Evolutionary conservation across 768 basidiomycete genomes (phyloP), one percentile per base, ranked within the genome.

Genomic region (Clavulina sp.): DNA sequence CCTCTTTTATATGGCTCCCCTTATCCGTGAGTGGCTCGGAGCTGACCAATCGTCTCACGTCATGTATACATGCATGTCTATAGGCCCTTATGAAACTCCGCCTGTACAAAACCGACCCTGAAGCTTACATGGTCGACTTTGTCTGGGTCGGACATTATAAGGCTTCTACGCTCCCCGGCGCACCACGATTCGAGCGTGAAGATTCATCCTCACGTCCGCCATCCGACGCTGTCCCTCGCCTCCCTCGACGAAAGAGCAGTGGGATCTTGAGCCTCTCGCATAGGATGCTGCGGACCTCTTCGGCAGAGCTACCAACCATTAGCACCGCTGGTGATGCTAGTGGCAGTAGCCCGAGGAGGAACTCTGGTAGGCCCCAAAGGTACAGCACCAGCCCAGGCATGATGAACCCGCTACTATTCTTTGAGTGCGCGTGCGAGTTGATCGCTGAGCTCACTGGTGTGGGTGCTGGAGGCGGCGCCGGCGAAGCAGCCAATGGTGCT

Each of bases 71-170:
- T 38, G 34, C 34, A 9, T 9, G 9, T 9, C 9, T 46, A 28
- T 4, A 30, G 34, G 4, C 33, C 51, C 47, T 0, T 60, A 92
- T 96, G 91, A 93, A 97, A 64, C 74, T 99, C 1, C 89, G 95
- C 59, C 74, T 97, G 34, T 99, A 97, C 64, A 84, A 87, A 73
- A 87, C 97, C 21, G 93, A 97, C 62, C 80, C 80, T 23, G 80
- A 81, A 64, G 95, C 96, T 66, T 97, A 96, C 66, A 75, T 99
- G 29, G 95, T 46, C 52, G 93, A 97, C 63, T 99, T 99, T 68
- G 82, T 93, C 60, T 92, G 96, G 69, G 88, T 93, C 65, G 91
- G 88, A 62, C 84, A 89, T 48, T 95, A 96, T 66, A 74, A 70
- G 57, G 86, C 84, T 4, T 77, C 43, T 26, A 28, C 43, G 9